Evolutionary conservation across 148 eudicot genomes (phyloP), one percentile per base, ranked within the genome.

Genomic region (Pouteria glomerata): DNA sequence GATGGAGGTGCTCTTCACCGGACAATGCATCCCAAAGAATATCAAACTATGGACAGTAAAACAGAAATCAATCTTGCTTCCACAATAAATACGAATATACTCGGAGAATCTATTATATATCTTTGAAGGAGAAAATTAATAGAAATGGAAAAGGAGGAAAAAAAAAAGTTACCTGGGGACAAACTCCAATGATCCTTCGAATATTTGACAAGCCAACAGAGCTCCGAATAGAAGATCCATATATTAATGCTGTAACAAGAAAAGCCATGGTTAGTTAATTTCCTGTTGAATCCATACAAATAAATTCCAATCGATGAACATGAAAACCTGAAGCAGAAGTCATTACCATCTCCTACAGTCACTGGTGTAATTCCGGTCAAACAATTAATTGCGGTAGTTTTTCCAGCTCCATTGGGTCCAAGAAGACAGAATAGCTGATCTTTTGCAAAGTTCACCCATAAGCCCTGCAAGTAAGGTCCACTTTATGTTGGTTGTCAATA

Each of bases 321-420:
- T 30, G 44, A 39, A 66, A 71, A 76, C 30, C 23, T 8, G 10
- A 67, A 57, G 56, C 52, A 31, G 39, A 66, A 73, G 48, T 18
- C 68, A 64, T 77, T 88, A 95, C 96, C 99, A 79, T 95, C 99
- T 80, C 99, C 99, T 73, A 80, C 80, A 6, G 94, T 91, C 70
- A 88, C 94, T 6, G 97, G 95, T 52, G 86, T 80, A 69, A 91
- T 85, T 68, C 97, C 97, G 52, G 99, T 95, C 84, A 95, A 75
- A 65, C 99, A 95, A 78, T 84, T 91, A 57, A 91, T 95, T 34
- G 86, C 82, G 39, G 99, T 95, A 66, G 99, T 91, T 85, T 95
- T 95, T 41, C 99, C 99, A 69, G 99, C 99, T 70, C 99, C 97
- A 83, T 95, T 92, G 53, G 97, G 97, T 53, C 99, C 99, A 73